These are phyloP conservation scores for Yueomyces sp. DNA, from an alignment of 805 yeast species.

Conservation along the genomic window DNA sequence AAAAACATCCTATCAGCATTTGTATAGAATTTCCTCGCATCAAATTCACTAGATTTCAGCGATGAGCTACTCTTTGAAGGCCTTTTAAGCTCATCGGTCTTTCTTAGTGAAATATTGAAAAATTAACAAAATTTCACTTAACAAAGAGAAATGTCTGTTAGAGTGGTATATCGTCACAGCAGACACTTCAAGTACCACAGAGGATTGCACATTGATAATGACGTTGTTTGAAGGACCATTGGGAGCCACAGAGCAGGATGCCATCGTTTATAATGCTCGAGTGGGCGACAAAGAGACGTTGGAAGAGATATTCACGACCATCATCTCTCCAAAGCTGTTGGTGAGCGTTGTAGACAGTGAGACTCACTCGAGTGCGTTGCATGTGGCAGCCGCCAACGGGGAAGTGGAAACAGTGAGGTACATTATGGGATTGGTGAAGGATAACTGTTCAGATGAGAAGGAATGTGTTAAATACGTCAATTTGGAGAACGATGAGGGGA, in stretches of 20 bases:
- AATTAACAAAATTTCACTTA: no score
- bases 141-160: no score
- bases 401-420: slow-evolving; percentile 56
- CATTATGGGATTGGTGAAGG: slow-evolving; percentile 35
- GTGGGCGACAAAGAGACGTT: slow-evolving; percentile 74
- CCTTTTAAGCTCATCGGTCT: no score
- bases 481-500: slow-evolving; percentile 63
- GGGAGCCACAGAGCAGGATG: slow-evolving; percentile 69
- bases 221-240: slow-evolving; percentile 22
- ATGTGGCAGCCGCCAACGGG: slow-evolving; percentile 95
- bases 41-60: no score
- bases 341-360: slow-evolving; percentile 44
- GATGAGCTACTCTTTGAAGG: no score
- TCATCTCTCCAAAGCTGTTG: slow-evolving; percentile 32
- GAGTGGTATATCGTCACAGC: no score
- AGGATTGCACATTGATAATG: slow-evolving; percentile 5
- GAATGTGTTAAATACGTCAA: slow-evolving; percentile 33
- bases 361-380: slow-evolving; percentile 65
- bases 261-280: slow-evolving; percentile 72
- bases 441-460: slow-evolving; percentile 3
- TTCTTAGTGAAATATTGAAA: no score
- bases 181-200: no score
- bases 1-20: no score
- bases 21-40: no score
- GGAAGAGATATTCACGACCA: slow-evolving; percentile 49